Evolutionary conservation across 2,329 filamentous ascomycete genomes (phyloP).

Genomic region (Arthroderma uncinatum): DNA sequence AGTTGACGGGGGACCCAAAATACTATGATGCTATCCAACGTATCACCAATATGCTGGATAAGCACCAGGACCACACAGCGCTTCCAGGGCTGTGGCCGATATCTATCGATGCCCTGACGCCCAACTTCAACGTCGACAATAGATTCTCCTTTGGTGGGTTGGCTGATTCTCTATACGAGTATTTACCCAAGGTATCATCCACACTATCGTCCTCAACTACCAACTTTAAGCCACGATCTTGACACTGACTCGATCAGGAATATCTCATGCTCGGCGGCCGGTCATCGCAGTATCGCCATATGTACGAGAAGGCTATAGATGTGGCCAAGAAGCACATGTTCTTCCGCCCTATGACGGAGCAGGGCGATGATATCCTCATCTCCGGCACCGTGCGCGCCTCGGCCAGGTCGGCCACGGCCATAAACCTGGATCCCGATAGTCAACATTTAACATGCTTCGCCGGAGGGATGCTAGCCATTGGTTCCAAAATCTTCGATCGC

Average conservation of each 20-base stretch:
- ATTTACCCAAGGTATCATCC: slow-evolving; percentile 49
- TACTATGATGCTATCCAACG: slow-evolving; percentile 31
- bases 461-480: slow-evolving; percentile 46
- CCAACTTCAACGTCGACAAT: slow-evolving; percentile 19
- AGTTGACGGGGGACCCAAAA: slow-evolving; percentile 28
- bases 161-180: slow-evolving; percentile 49
- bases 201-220: background rate
- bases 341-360: slow-evolving; percentile 63
- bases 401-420: slow-evolving; percentile 27
- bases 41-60: slow-evolving; percentile 26
- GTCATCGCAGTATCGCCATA: slow-evolving; percentile 49
- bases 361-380: slow-evolving; percentile 60
- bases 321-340: slow-evolving; percentile 63
- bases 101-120: slow-evolving; percentile 22
- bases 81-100: slow-evolving; percentile 34
- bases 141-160: slow-evolving; percentile 45
- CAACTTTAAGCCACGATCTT: background rate
- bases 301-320: slow-evolving; percentile 59
- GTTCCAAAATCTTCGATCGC: slow-evolving; percentile 41
- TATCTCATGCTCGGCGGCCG: slow-evolving; percentile 63
- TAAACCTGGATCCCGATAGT: slow-evolving; percentile 30
- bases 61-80: slow-evolving; percentile 25
- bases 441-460: slow-evolving; percentile 46
- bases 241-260: slow-evolving; percentile 9
- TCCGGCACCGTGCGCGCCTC: slow-evolving; percentile 44